These are phyloP conservation scores for Pythium aphanidermatum DNA, from an alignment of 352 stramenopile genomes.

Conservation along the genomic window DNA sequence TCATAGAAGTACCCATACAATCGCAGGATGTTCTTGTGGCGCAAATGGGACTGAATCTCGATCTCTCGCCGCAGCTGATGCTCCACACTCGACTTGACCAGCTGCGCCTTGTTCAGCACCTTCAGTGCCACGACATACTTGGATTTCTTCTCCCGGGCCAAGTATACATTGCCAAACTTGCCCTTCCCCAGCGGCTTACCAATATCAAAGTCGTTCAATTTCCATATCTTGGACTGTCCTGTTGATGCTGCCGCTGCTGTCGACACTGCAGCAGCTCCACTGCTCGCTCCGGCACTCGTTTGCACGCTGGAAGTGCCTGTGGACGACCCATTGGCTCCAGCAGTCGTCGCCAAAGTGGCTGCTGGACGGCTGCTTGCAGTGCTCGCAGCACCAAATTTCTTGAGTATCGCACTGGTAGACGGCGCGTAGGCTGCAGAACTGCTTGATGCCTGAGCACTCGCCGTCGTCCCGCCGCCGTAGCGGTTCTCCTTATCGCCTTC, in stretches of 20 bases:
- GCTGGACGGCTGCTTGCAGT: background rate
- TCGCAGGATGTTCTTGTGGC: slow-evolving; percentile 96
- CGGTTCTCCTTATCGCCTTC: slow-evolving; percentile 68
- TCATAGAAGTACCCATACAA: slow-evolving; percentile 99
- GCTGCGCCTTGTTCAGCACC: slow-evolving; percentile 97
- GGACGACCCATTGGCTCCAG: slow-evolving; percentile 8
- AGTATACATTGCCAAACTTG: slow-evolving; percentile 99
- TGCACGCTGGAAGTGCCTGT: background rate
- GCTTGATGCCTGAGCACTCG: no score
- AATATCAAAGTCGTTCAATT: slow-evolving; percentile 99
- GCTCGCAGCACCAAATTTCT: slow-evolving; percentile 21
- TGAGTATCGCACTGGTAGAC: slow-evolving; percentile 17
- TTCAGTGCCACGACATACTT: slow-evolving; percentile 99
- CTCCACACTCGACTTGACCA: slow-evolving; percentile 96
- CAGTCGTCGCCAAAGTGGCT: background rate
- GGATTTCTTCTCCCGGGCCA: slow-evolving; percentile 95
- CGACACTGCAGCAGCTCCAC: slow-evolving; percentile 1
- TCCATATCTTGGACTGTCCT: slow-evolving; percentile 65
- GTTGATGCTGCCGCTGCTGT: background rate
- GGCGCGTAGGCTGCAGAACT: background rate
- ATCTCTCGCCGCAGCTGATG: slow-evolving; percentile 99
- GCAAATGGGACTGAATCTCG: slow-evolving; percentile 98
- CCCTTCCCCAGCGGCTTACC: slow-evolving; percentile 96
- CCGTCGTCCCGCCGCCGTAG: slow-evolving; percentile 2
- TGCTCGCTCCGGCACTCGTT: background rate